These are phyloP conservation scores for Neurospora sp. DNA, from an alignment of 495 filamentous ascomycete genomes.

Conservation along the genomic window DNA sequence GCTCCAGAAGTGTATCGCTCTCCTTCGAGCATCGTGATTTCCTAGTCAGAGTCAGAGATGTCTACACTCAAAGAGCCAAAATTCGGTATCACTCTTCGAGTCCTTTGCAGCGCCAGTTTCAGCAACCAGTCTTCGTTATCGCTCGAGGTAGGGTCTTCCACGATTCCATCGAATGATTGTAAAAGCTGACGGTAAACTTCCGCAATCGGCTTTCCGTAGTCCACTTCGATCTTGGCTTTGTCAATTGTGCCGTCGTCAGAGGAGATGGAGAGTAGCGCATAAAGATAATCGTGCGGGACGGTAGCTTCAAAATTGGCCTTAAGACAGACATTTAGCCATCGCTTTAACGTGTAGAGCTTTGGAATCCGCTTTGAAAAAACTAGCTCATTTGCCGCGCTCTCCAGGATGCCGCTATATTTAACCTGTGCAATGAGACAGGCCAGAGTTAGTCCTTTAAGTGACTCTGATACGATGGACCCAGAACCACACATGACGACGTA, in stretches of 20 bases:
- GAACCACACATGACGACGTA: not conserved
- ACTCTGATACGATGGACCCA: not conserved
- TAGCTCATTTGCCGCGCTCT: not conserved
- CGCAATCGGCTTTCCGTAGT: not conserved
- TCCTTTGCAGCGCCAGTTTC: not conserved
- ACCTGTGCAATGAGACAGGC: too few species aligned
- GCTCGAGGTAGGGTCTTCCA: not conserved
- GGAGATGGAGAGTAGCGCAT: not conserved
- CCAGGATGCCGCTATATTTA: too few species aligned
- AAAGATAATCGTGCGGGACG: not conserved
- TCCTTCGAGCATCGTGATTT: not conserved
- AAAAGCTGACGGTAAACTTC: not conserved
- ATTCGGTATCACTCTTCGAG: not conserved
- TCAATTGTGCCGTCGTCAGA: too few species aligned
- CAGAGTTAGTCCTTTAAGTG: not conserved
- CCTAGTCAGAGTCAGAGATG: not conserved
- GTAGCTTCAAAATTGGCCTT: not conserved
- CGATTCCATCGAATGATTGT: not conserved
- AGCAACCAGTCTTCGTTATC: not conserved
- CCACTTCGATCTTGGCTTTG: not conserved
- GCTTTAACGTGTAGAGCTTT: not conserved
- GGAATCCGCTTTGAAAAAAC: fast-evolving
- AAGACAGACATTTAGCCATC: not conserved
- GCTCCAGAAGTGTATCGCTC: not conserved
- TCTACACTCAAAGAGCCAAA: too few species aligned